phyloP scores from a whole-genome alignment of 1,284 basidiomycete genomes.

The Tilletia caries region DNA sequence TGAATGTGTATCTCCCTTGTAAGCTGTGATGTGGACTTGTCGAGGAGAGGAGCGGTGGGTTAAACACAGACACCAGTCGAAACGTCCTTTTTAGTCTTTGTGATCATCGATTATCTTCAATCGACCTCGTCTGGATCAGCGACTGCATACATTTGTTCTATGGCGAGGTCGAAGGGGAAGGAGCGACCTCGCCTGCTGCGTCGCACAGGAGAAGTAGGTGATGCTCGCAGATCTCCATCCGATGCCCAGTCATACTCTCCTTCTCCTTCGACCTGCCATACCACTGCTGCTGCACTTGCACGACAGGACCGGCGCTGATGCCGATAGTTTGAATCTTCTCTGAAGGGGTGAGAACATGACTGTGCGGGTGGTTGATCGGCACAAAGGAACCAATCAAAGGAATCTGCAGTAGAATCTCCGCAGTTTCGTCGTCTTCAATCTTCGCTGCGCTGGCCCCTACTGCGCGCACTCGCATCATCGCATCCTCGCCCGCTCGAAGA shows the following conservation, averaged over 20 bases:
- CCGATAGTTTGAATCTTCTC: constrained; percentile 74
- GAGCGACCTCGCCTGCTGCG: constrained; percentile 38
- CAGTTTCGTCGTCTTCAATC: no score
- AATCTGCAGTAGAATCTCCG: no score
- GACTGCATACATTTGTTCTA: constrained; percentile 52
- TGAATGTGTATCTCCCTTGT: no score
- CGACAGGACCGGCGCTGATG: constrained; percentile 60
- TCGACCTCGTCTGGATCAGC: constrained; percentile 32
- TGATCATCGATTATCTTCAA: no score
- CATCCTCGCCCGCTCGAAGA: no score
- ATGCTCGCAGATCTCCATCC: constrained; percentile 19
- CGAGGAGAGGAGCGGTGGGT: no score
- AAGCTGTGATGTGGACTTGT: no score
- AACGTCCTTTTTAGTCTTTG: no score
- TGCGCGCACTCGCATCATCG: no score
- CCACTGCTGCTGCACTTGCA: constrained; percentile 26
- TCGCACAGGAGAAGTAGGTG: constrained; percentile 16
- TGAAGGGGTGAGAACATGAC: constrained; percentile 63
- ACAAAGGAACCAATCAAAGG: constrained; percentile 78
- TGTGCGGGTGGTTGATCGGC: constrained; percentile 75
- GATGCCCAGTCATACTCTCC: constrained; percentile 4
- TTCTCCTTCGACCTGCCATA: background rate
- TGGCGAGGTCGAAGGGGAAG: constrained; percentile 56
- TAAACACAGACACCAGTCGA: no score
- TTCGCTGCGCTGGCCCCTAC: no score